Conservation (phyloP, 768 basidiomycete genomes). For the Lentinula edodes region DNA sequence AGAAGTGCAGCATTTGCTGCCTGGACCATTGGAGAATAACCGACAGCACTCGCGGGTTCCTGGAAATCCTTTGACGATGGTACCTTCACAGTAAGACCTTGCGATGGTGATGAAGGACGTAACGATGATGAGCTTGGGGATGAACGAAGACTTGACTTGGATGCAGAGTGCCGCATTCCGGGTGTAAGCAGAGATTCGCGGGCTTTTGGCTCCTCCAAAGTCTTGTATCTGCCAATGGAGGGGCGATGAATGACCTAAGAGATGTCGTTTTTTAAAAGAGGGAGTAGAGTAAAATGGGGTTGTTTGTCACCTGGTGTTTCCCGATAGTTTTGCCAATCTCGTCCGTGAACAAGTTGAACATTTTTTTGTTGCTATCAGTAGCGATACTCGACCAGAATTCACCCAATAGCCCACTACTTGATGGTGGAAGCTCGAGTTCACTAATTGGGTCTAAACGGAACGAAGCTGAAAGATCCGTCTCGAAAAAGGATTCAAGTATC, state of each 20-base stretch:
- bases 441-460: slow-evolving; percentile 75
- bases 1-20: slow-evolving; percentile 79
- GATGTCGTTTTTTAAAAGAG: background rate
- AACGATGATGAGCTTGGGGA: slow-evolving; percentile 27
- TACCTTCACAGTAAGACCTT: slow-evolving; percentile 48
- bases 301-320: slow-evolving; percentile 64
- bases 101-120: slow-evolving; percentile 31
- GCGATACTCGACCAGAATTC: slow-evolving; percentile 89
- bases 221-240: slow-evolving; percentile 80
- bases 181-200: slow-evolving; percentile 82
- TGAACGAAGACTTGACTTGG: slow-evolving; percentile 44
- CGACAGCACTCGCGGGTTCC: background rate
- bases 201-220: slow-evolving; percentile 81
- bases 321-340: slow-evolving; percentile 94
- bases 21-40: slow-evolving; percentile 49
- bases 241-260: slow-evolving; percentile 66
- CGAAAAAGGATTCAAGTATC: slow-evolving; percentile 94
- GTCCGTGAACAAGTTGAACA: slow-evolving; percentile 90
- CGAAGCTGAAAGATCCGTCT: slow-evolving; percentile 82
- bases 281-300: background rate
- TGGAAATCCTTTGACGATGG: slow-evolving; percentile 15
- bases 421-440: slow-evolving; percentile 56
- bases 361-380: slow-evolving; percentile 87
- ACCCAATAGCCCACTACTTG: slow-evolving; percentile 62
- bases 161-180: slow-evolving; percentile 53